phyloP scores from a whole-genome alignment of 2,329 filamentous ascomycete species.

The Magnaporthiopsis rhizophila region DNA sequence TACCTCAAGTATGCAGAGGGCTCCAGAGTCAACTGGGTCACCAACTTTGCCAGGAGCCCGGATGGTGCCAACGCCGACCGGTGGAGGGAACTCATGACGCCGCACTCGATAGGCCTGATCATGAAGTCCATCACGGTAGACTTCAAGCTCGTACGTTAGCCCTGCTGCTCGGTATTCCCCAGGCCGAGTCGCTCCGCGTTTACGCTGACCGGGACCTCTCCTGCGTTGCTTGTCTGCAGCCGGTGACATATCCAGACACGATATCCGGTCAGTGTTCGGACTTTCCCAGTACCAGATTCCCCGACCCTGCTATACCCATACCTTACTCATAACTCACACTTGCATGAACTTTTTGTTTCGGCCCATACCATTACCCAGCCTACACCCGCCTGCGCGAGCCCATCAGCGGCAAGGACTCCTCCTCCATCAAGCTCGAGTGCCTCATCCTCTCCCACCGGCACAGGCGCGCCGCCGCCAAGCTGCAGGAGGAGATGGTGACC shows the following conservation, averaged over 20 bases:
- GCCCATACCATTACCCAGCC: not conserved
- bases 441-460: slow-evolving; percentile 69
- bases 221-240: slow-evolving; percentile 35
- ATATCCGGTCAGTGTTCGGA: slow-evolving; percentile 45
- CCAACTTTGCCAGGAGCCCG: slow-evolving; percentile 56
- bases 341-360: not conserved
- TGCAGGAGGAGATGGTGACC: slow-evolving; percentile 68
- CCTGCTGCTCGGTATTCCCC: not conserved
- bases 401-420: slow-evolving; percentile 25
- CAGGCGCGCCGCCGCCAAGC: slow-evolving; percentile 63
- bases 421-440: slow-evolving; percentile 51
- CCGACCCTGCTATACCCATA: not conserved
- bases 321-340: not conserved
- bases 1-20: slow-evolving; percentile 82
- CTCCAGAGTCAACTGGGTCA: slow-evolving; percentile 69
- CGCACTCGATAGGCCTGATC: slow-evolving; percentile 63
- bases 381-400: not conserved
- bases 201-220: not conserved
- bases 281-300: slow-evolving; percentile 10
- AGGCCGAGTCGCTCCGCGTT: not conserved
- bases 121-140: slow-evolving; percentile 72
- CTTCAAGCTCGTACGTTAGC: slow-evolving; percentile 70
- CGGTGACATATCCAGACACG: slow-evolving; percentile 74
- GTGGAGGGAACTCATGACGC: slow-evolving; percentile 65
- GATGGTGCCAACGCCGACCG: slow-evolving; percentile 51